Conservation (phyloP, 257 asterid genomes). For the Solanum megistacrolobum region DNA sequence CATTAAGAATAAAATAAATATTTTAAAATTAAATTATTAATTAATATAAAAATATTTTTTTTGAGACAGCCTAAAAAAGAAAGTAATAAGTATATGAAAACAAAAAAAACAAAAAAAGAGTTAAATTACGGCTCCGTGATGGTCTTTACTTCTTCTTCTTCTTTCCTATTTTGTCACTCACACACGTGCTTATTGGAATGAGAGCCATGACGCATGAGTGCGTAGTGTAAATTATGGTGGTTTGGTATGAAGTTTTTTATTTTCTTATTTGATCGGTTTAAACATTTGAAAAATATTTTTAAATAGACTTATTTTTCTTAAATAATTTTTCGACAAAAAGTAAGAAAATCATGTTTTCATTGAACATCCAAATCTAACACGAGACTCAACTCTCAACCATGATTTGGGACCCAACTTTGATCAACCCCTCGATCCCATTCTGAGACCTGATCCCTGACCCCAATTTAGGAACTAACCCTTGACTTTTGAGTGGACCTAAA, state of each 20-base stretch:
- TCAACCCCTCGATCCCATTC: background rate
- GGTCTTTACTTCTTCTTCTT: constrained; percentile 9
- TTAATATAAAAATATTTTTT: too few species aligned
- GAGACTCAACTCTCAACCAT: background rate
- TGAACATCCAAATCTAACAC: too few species aligned
- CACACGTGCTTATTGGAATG: background rate
- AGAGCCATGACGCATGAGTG: background rate
- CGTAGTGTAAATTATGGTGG: background rate
- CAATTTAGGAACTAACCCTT: background rate
- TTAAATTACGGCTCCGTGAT: constrained; percentile 31
- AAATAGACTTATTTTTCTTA: background rate
- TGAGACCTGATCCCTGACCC: background rate
- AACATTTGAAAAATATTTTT: too few species aligned
- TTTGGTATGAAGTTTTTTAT: background rate
- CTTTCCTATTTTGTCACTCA: background rate
- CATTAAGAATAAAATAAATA: too few species aligned
- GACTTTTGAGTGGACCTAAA: background rate
- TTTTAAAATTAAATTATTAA: too few species aligned
- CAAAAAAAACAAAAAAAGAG: background rate
- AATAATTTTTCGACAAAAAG: too few species aligned
- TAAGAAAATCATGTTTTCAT: background rate
- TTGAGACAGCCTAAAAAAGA: too few species aligned
- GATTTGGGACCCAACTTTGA: background rate
- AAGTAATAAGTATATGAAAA: background rate
- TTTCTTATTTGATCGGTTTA: background rate